These are phyloP conservation scores for Cyclotella cryptica DNA, from an alignment of 108 stramenopile species.

Conservation along the genomic window DNA sequence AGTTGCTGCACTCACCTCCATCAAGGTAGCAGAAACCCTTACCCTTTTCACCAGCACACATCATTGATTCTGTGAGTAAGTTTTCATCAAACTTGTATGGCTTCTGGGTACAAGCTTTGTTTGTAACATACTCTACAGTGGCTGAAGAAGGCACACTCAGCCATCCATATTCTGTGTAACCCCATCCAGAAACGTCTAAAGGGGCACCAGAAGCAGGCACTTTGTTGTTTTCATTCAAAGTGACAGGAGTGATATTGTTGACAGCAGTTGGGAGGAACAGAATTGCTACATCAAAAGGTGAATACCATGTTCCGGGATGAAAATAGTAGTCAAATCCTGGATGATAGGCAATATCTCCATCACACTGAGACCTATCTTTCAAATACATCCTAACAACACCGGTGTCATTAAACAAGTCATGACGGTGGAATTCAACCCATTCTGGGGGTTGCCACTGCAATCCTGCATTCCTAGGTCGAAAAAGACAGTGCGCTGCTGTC, in stretches of 20 bases:
- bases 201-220: background rate
- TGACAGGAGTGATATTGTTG: constrained; percentile 7
- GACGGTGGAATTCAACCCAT: constrained; percentile 10
- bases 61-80: background rate
- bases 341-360: background rate
- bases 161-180: background rate
- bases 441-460: background rate
- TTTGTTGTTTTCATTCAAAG: background rate
- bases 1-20: background rate
- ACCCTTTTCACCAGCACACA: background rate
- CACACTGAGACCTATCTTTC: constrained; percentile 1
- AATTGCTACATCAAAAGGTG: background rate
- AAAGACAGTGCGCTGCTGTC: background rate
- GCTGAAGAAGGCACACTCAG: background rate
- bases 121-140: background rate
- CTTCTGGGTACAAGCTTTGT: background rate
- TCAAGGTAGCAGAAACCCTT: background rate
- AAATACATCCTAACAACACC: constrained; percentile 2
- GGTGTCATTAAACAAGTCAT: background rate
- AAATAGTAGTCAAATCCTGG: background rate
- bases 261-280: background rate
- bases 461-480: background rate
- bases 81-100: background rate
- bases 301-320: background rate
- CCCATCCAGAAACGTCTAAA: constrained; percentile 2